Conservation (phyloP, 345 rosid genomes). For the Hibiscus trionum region DNA sequence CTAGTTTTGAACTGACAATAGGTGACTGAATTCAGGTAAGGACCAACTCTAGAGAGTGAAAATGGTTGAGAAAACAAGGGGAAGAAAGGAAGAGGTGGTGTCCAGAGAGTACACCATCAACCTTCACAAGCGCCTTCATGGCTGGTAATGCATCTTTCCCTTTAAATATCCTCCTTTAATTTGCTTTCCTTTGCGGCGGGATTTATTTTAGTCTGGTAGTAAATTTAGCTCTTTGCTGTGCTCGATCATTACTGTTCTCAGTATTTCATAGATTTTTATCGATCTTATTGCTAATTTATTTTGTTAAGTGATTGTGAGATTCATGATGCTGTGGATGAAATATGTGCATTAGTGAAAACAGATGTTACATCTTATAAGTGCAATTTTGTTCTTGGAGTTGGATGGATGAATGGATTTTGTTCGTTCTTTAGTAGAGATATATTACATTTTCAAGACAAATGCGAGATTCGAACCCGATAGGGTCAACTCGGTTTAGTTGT, state of each 20-base stretch:
- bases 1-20: conserved; percentile 8
- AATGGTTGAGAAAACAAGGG: conserved; percentile 64
- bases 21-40: conserved; percentile 25
- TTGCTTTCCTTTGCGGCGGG: not conserved
- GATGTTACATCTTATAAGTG: too few species aligned
- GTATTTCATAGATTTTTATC: too few species aligned
- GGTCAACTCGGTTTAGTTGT: not conserved
- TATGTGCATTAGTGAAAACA: too few species aligned
- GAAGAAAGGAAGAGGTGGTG: conserved; percentile 75
- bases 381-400: too few species aligned
- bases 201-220: not conserved
- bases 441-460: too few species aligned
- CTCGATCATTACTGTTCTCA: too few species aligned
- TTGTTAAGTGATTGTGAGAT: not conserved
- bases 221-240: too few species aligned
- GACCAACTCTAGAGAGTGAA: conserved; percentile 6
- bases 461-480: too few species aligned
- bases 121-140: conserved; percentile 78
- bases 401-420: too few species aligned
- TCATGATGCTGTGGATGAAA: not conserved
- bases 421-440: too few species aligned
- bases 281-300: not conserved
- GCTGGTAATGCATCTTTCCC: conserved; percentile 36
- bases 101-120: conserved; percentile 81
- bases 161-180: not conserved